phyloP scores from a whole-genome alignment of 2,329 filamentous ascomycete genomes.

The Ascochyta koolunga region DNA sequence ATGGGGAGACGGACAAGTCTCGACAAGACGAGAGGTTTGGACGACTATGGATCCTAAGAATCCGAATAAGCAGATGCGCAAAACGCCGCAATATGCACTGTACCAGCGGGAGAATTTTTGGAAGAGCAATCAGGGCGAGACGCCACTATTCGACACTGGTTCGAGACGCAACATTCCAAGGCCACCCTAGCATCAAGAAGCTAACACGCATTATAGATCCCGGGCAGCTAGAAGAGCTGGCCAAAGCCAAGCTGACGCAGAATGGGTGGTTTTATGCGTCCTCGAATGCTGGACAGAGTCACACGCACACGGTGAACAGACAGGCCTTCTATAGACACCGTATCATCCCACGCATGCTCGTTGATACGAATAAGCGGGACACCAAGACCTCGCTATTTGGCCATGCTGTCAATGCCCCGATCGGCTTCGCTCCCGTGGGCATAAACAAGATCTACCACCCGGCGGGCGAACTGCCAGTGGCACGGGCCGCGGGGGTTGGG shows the following conservation, averaged over 20 bases:
- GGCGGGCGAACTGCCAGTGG: constrained; percentile 63
- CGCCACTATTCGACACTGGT: constrained; percentile 60
- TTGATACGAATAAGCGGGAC: constrained; percentile 65
- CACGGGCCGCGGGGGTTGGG: constrained; percentile 64
- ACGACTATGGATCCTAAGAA: constrained; percentile 60
- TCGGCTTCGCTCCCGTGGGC: constrained; percentile 69
- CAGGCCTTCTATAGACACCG: constrained; percentile 69
- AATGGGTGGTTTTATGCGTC: constrained; percentile 66
- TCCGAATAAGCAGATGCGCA: constrained; percentile 57
- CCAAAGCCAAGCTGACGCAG: constrained; percentile 61
- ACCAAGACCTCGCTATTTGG: constrained; percentile 65
- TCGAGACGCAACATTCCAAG: constrained; percentile 7
- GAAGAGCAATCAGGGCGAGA: constrained; percentile 58
- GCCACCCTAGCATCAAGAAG: neutral
- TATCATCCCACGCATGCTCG: constrained; percentile 66
- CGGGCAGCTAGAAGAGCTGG: constrained; percentile 63
- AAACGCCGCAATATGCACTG: constrained; percentile 60
- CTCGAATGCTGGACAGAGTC: constrained; percentile 62
- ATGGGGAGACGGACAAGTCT: too few relatives aligned
- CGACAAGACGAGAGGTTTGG: too few relatives aligned
- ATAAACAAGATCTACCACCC: constrained; percentile 71
- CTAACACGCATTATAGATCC: constrained; percentile 52
- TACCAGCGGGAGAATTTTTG: constrained; percentile 64
- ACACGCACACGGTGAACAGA: constrained; percentile 62
- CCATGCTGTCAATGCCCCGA: constrained; percentile 63